Base-by-base conservation (phyloP, 2,329 filamentous ascomycete species). In the Didymella pomorum region DNA sequence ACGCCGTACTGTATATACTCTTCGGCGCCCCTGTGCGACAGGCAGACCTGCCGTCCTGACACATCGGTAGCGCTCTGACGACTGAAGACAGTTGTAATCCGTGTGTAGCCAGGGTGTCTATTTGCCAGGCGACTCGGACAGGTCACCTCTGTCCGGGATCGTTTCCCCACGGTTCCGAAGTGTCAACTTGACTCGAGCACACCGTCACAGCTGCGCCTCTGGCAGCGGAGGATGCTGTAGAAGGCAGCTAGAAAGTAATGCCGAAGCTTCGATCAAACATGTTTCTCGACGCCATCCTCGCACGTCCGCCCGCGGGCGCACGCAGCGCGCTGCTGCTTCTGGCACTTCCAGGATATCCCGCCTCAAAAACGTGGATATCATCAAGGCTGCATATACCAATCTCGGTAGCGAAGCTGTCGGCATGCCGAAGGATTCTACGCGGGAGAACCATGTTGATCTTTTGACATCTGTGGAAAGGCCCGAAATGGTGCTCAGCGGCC, bases 321-420 rank as follows among this genome's bases (percentile, higher is more conserved):
- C 33, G n/a, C 20, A 47, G 41, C 42, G 44, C 54, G 26, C 49
- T 37, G 37, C 33, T 39, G 44, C 54, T 21, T 7, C 35, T 37
- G 28, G 31, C 55, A 33, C 10, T 20, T 35, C 37, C 9, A 25
- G 46, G 20, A 25, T 18, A 21, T 42, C 42, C 37, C 41, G 56
- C 46, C 52, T 59, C 48, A 55, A 62, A 61, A 65, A 60, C 59
- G 58, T 61, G 60, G 60, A 28, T 59, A 59, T 64, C 65, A 56
- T 39, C 44, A 50, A 43, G 28, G 48, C 44, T 64, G 61, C 64
- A 65, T 61, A 56, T 57, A 56, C 61, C 59, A 61, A 59, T 61
- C 44, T 64, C 60, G 68, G 68, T 71, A 71, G 68, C 69, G 68
- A 71, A 63, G 46, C 61, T 53, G 53, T 60, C 55, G 50, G 56